A percentile compares a stretch with the other conserved stretches of the same genome.
These are phyloP conservation scores for Exsudoporus frostii DNA, from an alignment of 768 basidiomycete species.

Conservation along the genomic window DNA sequence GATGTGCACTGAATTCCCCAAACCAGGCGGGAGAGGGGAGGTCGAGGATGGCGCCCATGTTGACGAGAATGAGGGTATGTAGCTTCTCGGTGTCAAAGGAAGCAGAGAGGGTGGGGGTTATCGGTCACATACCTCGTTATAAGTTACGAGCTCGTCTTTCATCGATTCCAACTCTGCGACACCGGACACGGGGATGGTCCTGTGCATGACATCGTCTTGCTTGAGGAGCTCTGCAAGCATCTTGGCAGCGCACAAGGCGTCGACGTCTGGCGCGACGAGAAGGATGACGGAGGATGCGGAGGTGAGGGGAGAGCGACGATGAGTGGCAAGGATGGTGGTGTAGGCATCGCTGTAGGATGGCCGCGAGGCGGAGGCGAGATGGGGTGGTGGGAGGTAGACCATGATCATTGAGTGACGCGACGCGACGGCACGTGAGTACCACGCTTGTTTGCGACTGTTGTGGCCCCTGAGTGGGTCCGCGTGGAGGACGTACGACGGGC, in stretches of 20 bases:
- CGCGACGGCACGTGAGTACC: slow-evolving; percentile 11
- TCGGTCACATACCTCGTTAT: slow-evolving; percentile 56
- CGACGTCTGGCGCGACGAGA: slow-evolving; percentile 86
- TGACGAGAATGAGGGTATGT: slow-evolving; percentile 86
- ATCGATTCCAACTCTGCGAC: slow-evolving; percentile 69
- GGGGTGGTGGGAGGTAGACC: slow-evolving; percentile 73
- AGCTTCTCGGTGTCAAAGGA: slow-evolving; percentile 43
- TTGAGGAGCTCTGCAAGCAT: slow-evolving; percentile 89
- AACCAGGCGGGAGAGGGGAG: slow-evolving; percentile 74
- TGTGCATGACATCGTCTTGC: slow-evolving; percentile 91
- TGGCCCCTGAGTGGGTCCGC: slow-evolving; percentile 21
- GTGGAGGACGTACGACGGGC: slow-evolving; percentile 26
- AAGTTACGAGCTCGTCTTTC: slow-evolving; percentile 60
- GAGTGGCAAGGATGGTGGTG: slow-evolving; percentile 62
- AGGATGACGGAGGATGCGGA: slow-evolving; percentile 83
- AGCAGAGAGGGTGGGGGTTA: background rate
- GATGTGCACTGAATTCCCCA: slow-evolving; percentile 58
- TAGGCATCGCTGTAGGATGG: slow-evolving; percentile 75
- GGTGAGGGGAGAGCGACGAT: slow-evolving; percentile 68
- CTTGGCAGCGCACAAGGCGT: slow-evolving; percentile 85
- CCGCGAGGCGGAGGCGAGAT: slow-evolving; percentile 53
- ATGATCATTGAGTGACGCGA: slow-evolving; percentile 27
- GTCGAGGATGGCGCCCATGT: slow-evolving; percentile 88
- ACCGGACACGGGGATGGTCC: slow-evolving; percentile 86
- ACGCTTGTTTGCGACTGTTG: slow-evolving; percentile 18